A percentile compares a stretch with the other conserved stretches of the same genome.
Conservation (phyloP, 805 yeast genomes). For the Metschnikowia lachancei region DNA sequence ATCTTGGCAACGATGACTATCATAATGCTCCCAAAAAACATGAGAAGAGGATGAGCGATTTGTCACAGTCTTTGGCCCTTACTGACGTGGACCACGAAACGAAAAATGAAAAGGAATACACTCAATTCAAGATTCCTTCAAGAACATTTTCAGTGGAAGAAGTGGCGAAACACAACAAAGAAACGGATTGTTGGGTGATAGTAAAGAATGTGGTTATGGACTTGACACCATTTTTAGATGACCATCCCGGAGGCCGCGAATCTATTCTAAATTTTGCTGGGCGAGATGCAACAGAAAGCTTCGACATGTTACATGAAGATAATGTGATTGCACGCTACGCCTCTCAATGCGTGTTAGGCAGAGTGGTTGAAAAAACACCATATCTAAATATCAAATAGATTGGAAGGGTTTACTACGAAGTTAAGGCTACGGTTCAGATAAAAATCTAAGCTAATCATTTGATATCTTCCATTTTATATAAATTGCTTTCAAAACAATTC, state of each 20-base stretch:
- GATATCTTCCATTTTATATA: constrained; percentile 13
- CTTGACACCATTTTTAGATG: constrained; percentile 41
- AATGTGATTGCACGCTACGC: constrained; percentile 51
- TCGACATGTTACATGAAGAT: constrained; percentile 57
- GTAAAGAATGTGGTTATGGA: constrained; percentile 53
- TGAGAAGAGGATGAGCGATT: not conserved
- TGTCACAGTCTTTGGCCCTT: not conserved
- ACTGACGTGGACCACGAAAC: not conserved
- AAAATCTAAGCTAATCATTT: constrained; percentile 11
- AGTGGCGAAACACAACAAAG: constrained; percentile 45
- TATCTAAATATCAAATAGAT: constrained; percentile 31
- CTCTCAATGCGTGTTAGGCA: constrained; percentile 47
- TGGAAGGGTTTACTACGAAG: not conserved
- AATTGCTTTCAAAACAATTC: constrained; percentile 19
- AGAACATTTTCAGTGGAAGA: constrained; percentile 48
- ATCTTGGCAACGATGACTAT: constrained; percentile 22
- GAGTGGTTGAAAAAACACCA: constrained; percentile 47
- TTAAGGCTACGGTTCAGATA: not conserved
- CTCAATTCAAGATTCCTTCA: constrained; percentile 43
- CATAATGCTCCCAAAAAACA: constrained; percentile 3
- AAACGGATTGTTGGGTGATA: constrained; percentile 52
- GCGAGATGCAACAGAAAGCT: constrained; percentile 48
- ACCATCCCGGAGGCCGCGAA: constrained; percentile 63
- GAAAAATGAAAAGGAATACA: not conserved
- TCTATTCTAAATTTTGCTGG: constrained; percentile 50